Percentiles rank a stretch among this genome's conserved stretches.
These are phyloP conservation scores for Mallotus repandus DNA, from an alignment of 441 rosid species.

Conservation along the genomic window DNA sequence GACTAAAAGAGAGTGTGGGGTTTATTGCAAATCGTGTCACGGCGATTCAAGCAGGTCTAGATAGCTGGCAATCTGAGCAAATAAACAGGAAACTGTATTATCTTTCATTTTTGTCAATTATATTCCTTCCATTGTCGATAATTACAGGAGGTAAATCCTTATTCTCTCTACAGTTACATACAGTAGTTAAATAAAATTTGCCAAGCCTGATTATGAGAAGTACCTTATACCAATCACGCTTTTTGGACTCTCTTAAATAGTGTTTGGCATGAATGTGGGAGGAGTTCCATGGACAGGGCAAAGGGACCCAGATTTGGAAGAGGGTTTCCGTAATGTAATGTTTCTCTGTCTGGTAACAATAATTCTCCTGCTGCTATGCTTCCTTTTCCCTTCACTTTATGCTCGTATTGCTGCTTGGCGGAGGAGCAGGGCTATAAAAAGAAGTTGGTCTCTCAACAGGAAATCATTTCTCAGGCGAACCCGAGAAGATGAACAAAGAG, in stretches of 20 bases:
- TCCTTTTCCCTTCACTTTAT: conserved; percentile 63
- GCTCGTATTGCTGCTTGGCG: conserved; percentile 47
- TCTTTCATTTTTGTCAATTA: conserved; percentile 84
- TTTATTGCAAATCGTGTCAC: conserved; percentile 87
- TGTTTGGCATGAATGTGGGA: conserved; percentile 97
- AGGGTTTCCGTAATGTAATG: conserved; percentile 89
- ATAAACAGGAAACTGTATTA: conserved; percentile 86
- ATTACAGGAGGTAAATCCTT: conserved; percentile 81
- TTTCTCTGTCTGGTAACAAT: conserved; percentile 61
- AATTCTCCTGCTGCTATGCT: conserved; percentile 55
- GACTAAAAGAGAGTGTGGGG: conserved; percentile 90
- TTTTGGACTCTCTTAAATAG: conserved; percentile 34
- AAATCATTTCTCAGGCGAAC: conserved; percentile 64
- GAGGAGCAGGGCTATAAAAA: conserved; percentile 42
- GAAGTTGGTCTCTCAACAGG: conserved; percentile 75
- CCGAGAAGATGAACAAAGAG: conserved; percentile 45
- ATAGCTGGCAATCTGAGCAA: conserved; percentile 96
- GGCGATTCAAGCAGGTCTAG: conserved; percentile 82
- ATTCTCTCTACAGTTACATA: background rate
- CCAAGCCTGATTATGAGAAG: background rate
- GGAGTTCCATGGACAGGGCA: conserved; percentile 99
- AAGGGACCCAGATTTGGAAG: conserved; percentile 44
- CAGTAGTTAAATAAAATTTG: background rate
- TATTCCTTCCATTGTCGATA: conserved; percentile 85
- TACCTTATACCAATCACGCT: background rate